Evolutionary conservation across 805 yeast species (phyloP).

Genomic region (Pichia cabralensis): DNA sequence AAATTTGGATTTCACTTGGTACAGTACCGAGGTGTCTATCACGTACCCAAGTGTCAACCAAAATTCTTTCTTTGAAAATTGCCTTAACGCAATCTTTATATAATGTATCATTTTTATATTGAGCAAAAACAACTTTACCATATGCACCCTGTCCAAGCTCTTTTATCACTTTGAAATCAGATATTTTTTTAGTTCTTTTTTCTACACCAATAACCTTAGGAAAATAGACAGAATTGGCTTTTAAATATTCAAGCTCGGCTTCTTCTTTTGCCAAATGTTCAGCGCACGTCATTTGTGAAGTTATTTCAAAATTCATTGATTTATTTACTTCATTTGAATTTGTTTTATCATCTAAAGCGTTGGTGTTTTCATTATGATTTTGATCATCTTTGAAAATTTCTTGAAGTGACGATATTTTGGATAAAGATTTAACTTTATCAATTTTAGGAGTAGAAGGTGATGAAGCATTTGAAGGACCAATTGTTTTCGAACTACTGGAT

Average conservation of each 20-base stretch:
- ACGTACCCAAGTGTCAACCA: conserved; percentile 96
- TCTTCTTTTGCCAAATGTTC: conserved; percentile 9
- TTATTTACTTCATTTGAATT: not conserved
- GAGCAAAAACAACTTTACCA: conserved; percentile 82
- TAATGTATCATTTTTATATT: conserved; percentile 49
- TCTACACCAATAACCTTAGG: conserved; percentile 53
- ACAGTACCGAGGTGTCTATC: conserved; percentile 87
- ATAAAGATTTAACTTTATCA: conserved; percentile 1
- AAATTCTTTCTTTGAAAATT: conserved; percentile 82
- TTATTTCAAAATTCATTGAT: not conserved
- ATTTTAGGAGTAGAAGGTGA: conserved; percentile 4
- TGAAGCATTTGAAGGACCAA: not conserved
- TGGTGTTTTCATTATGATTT: not conserved
- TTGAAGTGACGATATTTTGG: not conserved
- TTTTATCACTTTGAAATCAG: conserved; percentile 62
- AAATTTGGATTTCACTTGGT: conserved; percentile 91
- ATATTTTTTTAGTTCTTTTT: conserved; percentile 60
- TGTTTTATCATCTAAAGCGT: too few relatives aligned
- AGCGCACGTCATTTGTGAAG: conserved; percentile 3
- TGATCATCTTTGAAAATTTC: not conserved
- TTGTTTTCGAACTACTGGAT: conserved; percentile 16
- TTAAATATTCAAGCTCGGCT: conserved; percentile 24
- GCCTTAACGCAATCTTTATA: conserved; percentile 76
- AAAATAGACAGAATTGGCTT: conserved; percentile 24
- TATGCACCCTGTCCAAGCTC: conserved; percentile 95